Evolutionary conservation across 1,139 yeast species (phyloP).

Genomic region (Scheffersomyces segobiensis): DNA sequence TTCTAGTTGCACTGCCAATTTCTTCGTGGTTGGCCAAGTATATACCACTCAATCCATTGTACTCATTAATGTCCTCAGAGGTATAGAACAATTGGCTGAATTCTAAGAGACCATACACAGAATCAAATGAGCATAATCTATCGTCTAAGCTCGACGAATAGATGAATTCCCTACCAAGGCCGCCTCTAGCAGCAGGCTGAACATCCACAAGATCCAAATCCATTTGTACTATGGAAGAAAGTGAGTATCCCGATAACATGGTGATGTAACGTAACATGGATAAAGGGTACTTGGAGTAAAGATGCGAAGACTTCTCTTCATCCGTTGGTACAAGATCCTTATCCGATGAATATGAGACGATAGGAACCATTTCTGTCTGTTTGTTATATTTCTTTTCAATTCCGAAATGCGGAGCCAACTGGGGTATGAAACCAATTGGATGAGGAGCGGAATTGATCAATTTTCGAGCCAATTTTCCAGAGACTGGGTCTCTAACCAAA

Average conservation of each 20-base stretch:
- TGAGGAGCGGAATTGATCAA: conserved; percentile 38
- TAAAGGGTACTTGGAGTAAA: conserved; percentile 40
- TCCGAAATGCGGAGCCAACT: conserved; percentile 45
- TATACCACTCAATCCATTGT: conserved; percentile 36
- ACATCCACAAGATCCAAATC: conserved; percentile 46
- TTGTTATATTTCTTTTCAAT: conserved; percentile 34
- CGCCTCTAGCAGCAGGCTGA: conserved; percentile 44
- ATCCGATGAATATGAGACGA: conserved; percentile 32
- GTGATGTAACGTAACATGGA: conserved; percentile 36
- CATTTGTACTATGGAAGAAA: conserved; percentile 29
- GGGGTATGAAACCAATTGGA: conserved; percentile 45
- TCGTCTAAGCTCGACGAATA: conserved; percentile 49
- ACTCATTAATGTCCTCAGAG: conserved; percentile 18
- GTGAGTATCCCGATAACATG: conserved; percentile 25
- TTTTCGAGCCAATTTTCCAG: conserved; percentile 24
- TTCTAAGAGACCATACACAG: conserved; percentile 36
- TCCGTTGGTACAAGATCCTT: conserved; percentile 11
- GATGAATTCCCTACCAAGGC: conserved; percentile 39
- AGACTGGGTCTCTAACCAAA: conserved; percentile 22
- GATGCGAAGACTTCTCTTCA: conserved; percentile 34
- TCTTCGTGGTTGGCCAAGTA: conserved; percentile 48
- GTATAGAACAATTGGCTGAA: conserved; percentile 17
- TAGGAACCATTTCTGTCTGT: conserved; percentile 46
- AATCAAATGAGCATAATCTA: conserved; percentile 44
- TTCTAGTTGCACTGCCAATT: conserved; percentile 43